Percentiles rank a stretch among this genome's conserved stretches.
Conservation (phyloP, 2,329 filamentous ascomycete species). For the Claviceps paspali region DNA sequence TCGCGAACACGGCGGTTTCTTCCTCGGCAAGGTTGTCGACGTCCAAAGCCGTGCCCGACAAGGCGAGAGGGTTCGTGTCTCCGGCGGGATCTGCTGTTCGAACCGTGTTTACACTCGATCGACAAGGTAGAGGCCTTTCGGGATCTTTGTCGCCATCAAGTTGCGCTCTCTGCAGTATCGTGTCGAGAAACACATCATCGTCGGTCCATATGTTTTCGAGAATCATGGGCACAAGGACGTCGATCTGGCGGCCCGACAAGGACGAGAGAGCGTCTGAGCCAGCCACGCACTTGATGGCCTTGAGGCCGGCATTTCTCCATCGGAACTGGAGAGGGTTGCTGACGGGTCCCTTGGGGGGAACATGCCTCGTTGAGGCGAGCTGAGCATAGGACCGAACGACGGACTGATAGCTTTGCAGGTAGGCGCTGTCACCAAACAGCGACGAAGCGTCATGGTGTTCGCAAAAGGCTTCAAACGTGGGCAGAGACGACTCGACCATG, state of each 20-base stretch:
- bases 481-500: conserved; percentile 80
- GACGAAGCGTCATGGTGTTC: conserved; percentile 74
- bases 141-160: conserved; percentile 53
- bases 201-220: conserved; percentile 74
- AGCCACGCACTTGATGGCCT: conserved; percentile 68
- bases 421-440: conserved; percentile 72
- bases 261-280: conserved; percentile 65
- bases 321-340: conserved; percentile 64
- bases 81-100: conserved; percentile 45
- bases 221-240: conserved; percentile 68
- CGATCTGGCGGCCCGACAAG: conserved; percentile 60
- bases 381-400: conserved; percentile 67
- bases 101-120: conserved; percentile 68
- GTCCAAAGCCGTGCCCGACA: conserved; percentile 70
- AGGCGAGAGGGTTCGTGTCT: conserved; percentile 52
- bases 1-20: conserved; percentile 68
- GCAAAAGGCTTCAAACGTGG: conserved; percentile 80
- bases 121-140: conserved; percentile 47
- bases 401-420: conserved; percentile 67
- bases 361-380: conserved; percentile 53
- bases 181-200: conserved; percentile 51
- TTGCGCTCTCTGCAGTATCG: conserved; percentile 51
- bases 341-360: conserved; percentile 32
- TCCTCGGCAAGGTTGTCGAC: conserved; percentile 83
- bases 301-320: conserved; percentile 59